Evolutionary conservation across 2,329 filamentous ascomycete species (phyloP), one percentile per base, ranked within the genome.

Genomic region (Pseudonectria foliicola): DNA sequence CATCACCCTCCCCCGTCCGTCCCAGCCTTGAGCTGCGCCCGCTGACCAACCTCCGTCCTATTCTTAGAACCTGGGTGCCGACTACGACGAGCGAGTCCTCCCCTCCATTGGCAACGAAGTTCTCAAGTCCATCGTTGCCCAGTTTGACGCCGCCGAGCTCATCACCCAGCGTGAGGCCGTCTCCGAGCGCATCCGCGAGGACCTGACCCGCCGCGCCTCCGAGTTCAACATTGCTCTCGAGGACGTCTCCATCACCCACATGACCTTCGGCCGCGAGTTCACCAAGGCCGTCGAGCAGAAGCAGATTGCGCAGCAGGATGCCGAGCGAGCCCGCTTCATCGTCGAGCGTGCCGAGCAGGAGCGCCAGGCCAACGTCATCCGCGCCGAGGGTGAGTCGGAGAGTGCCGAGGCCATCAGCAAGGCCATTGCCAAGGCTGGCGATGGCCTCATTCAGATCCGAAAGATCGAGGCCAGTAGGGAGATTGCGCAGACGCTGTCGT

Each of bases 161-260:
- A 98, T 98, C 73, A 98, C 92, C 39, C 92, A 98, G 70, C 85
- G 92, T 63, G 93, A 98, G 70, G 87, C 90, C 46, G 92, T 98
- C 54, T 90, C 83, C 47, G 83, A 95, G 66, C 85, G 89, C 55
- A 98, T 98, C 72, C 88, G 86, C 42, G 75, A 76, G 52, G 92
- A 98, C 62, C 80, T 98, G 32, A 82, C 92, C 59, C 88, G 84
- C 70, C 89, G 92, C 55, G 92, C 92, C 31, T 71, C 82, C 56
- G 92, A 98, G 66, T 98, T 98, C 80, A 95, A 98, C 74, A 98
- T 98, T 59, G 87, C 88, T 18, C 85, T 98, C 35, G 92, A 98
- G 68, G 92, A 98, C 59, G 92, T 98, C 41, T 94, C 87, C 59
- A 98, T 98, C 66, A 98, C 92, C 43, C 92, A 98, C 75, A 98